Evolutionary conservation across 805 yeast species (phyloP), one percentile per base, ranked within the genome.

Genomic region (Wickerhamomyces canadensis): DNA sequence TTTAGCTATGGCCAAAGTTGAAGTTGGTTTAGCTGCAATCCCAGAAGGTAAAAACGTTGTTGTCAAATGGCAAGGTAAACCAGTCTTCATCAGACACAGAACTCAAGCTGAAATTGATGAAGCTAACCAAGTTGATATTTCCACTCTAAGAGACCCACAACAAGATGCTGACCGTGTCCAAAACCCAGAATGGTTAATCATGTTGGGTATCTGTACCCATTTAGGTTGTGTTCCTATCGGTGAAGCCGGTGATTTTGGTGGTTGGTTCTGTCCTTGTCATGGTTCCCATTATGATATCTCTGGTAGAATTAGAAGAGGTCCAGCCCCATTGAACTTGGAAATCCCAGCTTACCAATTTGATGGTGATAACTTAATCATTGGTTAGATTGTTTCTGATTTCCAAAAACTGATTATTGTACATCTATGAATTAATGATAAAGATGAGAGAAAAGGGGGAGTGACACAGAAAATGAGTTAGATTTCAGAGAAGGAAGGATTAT

Each of bases 241-340:
- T 65, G 98, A 93, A 74, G 82, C 97, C 52, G 99, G 99, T 72
- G 99, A 93, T 69, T 93, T 78, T 57, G 98, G 97, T 65, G 99
- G 99, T 65, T 93, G 99, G 99, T 93, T 93, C 91, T 93, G 98
- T 71, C 98, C 99, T 51, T 93, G 98, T 76, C 99, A 94, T 77
- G 99, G 98, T 78, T 91, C 98, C 62, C 98, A 94, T 70, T 93
- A 93, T 71, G 98, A 93, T 72, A 94, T 94, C 72, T 89, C 97
- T 48, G 99, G 99, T 68, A 91, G 99, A 82, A 91, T 93, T 65
- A 87, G 99, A 81, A 91, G 80, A 74, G 99, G 99, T 56, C 99
- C 99, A 56, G 99, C 99, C 63, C 99, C 99, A 61, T 78, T 87
- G 68, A 93, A 93, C 77, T 79, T 93, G 74, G 98, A 93, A 75